A percentile compares a stretch with the other conserved stretches of the same genome.
phyloP scores from a whole-genome alignment of 2,329 filamentous ascomycete genomes.

The Cryoendolithus antarcticus region DNA sequence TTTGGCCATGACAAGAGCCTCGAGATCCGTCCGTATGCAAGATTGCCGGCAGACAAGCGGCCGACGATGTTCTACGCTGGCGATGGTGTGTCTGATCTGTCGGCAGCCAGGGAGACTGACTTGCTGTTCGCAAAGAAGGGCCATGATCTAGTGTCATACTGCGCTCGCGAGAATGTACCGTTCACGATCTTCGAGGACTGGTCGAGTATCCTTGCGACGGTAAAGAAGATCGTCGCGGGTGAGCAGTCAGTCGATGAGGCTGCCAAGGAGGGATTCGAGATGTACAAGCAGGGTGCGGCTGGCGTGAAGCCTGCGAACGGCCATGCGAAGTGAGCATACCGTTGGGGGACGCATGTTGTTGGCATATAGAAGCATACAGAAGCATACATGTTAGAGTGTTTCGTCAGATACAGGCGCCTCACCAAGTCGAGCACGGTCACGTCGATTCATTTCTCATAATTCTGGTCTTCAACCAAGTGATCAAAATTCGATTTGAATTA shows the following conservation, averaged over 20 bases:
- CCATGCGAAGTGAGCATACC: conserved; percentile 1
- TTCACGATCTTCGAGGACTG: conserved; percentile 84
- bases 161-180: conserved; percentile 69
- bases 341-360: no score
- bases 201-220: conserved; percentile 61
- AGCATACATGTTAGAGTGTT: no score
- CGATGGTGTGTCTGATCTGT: conserved; percentile 85
- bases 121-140: conserved; percentile 88
- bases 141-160: conserved; percentile 77
- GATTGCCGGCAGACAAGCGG: conserved; percentile 53
- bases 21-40: conserved; percentile 76
- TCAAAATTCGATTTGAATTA: no score
- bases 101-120: conserved; percentile 84
- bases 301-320: conserved; percentile 15
- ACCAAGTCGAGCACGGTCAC: no score
- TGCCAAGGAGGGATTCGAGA: conserved; percentile 41
- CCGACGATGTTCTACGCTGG: conserved; percentile 90
- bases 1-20: conserved; percentile 97
- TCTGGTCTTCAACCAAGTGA: no score
- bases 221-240: conserved; percentile 65
- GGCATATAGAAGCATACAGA: no score
- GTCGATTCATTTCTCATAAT: no score
- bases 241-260: conserved; percentile 59
- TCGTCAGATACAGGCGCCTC: no score
- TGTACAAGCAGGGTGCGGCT: conserved; percentile 34